Base-by-base conservation (phyloP, 176 grass and related monocot species). In the bread wheat (Triticum aestivum) region DNA sequence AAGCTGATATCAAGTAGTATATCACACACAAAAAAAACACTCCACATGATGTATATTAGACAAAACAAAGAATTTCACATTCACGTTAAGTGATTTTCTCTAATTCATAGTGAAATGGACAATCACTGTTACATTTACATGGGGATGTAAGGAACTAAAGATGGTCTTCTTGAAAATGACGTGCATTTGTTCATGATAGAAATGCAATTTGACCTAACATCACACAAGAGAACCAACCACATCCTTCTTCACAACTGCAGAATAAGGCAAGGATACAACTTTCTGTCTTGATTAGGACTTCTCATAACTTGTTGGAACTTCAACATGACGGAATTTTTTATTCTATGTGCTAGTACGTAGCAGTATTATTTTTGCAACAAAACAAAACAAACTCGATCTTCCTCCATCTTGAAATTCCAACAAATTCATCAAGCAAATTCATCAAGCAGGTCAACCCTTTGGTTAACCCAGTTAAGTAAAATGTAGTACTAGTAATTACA, bases 401-500 rank as follows among this genome's bases (percentile, higher is more conserved):
- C 44, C 45, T 35, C 39, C 18, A 54, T 37, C 18, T 24, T 54
- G 29, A 56, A 67, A 82, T 63, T 15, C 80, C 45, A 64, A n/a
- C 72, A 73, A 83, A 20, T 29, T 59, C 17, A 38, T 71, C 49
- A 54, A 72, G 58, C 71, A 24, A 83, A 20, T 29, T 59, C 17
- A 38, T 71, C 49, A 54, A 72, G 58, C 71, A 24, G 42, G 21
- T 61, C 69, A 86, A 82, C 78, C 83, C 63, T 90, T 90, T 77
- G 78, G 83, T 38, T 86, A 86, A 81, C 38, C 62, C 42, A 21
- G 49, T 66, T 69, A 69, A 69, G 32, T 59, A 59, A 59, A 21
- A 59, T 59, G 18, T 9, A 59, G 54, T 10, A 18, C 49, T 52
- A 18, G 56, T 58, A 75, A 27, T 79, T 42, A 89, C 59, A 85